Conservation (phyloP, 164 flowering plant species). For the Echeveria elegans region DNA sequence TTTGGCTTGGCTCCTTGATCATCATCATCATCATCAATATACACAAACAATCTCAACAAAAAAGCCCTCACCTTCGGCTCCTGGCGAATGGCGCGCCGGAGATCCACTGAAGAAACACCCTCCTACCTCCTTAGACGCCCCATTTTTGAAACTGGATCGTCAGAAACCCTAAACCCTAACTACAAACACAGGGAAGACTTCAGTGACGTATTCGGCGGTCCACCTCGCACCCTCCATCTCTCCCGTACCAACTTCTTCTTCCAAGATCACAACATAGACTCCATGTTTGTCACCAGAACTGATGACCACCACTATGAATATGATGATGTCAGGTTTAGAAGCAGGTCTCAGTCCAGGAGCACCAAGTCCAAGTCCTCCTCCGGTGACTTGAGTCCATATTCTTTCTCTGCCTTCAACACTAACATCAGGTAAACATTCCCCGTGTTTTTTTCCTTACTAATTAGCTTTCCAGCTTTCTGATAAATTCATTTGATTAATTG, state of each 20-base stretch:
- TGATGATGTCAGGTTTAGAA: slow-evolving; percentile 21
- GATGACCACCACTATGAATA: slow-evolving; percentile 36
- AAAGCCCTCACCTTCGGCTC: slow-evolving; percentile 23
- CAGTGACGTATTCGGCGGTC: slow-evolving; percentile 95
- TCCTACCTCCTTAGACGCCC: background rate
- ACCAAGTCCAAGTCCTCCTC: slow-evolving; percentile 58
- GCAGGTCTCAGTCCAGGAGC: slow-evolving; percentile 24
- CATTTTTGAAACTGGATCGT: slow-evolving; percentile 6
- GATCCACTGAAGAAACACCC: slow-evolving; percentile 30
- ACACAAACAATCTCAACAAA: background rate
- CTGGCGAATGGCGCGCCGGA: slow-evolving; percentile 31
- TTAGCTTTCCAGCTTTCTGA: no score
- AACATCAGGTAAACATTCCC: slow-evolving; percentile 77
- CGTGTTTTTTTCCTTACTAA: no score
- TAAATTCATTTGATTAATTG: no score
- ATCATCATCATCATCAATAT: background rate
- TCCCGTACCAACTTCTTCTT: slow-evolving; percentile 25
- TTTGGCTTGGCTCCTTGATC: background rate
- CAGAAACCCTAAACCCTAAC: slow-evolving; percentile 19
- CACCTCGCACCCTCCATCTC: slow-evolving; percentile 49
- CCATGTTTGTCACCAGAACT: background rate
- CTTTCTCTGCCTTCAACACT: slow-evolving; percentile 37
- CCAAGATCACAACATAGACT: slow-evolving; percentile 54
- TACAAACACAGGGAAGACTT: slow-evolving; percentile 50
- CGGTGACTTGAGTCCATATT: slow-evolving; percentile 59